Evolutionary conservation across 2,329 filamentous ascomycete genomes (phyloP), one percentile per base, ranked within the genome.

Genomic region (Rachicladosporium sp.): DNA sequence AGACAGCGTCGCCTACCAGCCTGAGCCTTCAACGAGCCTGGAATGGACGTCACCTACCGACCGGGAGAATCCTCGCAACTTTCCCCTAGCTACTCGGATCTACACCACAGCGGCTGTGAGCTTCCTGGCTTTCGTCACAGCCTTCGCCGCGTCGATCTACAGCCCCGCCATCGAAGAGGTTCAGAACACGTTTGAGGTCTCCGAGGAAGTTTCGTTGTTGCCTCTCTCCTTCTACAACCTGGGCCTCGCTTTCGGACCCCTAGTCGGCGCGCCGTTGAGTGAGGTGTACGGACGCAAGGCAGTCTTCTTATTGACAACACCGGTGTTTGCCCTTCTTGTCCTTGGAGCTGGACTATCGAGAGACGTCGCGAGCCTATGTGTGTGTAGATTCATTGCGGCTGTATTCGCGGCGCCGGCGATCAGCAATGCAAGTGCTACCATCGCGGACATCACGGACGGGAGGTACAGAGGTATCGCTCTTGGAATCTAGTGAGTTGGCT

Each of bases 331-430:
- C 2, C 50, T 78, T 0, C 80, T 79, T 50, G 70, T 68, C 0
- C 51, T 78, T 1, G 76, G 74, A 2, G 66, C 68, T 0, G 74
- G 69, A 0, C 64, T 74, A 29, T 64, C 69, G 0, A 60, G 67
- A 13, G 67, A 56, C 27, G 70, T 79, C 10, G 68, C 59, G 0
- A 65, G 62, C 0, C 48, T 81, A 2, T 65, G 68, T 36, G 56
- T 77, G 6, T 60, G 74, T 19, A 64, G 77, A 2, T 78, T 89
- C 63, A 82, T 87, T 50, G 82, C 83, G 36, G 80, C 82, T 0
- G 56, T 80, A 55, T 81, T 81, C 46, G 81, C 80, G 21, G 79
- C 32, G 72, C 82, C 48, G 69, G 83, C 53, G 4, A 31, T 51
- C 1, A 34, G 42, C 6, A 49, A 48, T 13, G 49, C 47, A 13